A percentile compares a stretch with the other conserved stretches of the same genome.
phyloP scores from a whole-genome alignment of 78 protist species.

The Emiliania huxleyi region DNA sequence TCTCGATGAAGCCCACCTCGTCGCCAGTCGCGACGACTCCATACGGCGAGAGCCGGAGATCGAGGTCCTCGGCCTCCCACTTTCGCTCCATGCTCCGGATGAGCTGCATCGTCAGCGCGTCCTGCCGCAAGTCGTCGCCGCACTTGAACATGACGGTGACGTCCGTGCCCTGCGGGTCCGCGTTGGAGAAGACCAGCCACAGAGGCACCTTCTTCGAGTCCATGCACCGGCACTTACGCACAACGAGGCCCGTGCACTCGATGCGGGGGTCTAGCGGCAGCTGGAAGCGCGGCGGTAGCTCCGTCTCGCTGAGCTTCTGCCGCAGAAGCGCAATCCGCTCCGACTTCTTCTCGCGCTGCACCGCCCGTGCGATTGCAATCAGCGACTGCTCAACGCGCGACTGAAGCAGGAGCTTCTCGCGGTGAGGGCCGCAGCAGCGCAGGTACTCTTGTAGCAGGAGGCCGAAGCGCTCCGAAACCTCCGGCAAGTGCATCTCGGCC shows the following conservation, averaged over 20 bases:
- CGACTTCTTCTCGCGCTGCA: background rate
- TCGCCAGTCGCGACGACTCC: conserved; percentile 79
- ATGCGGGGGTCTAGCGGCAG: conserved; percentile 85
- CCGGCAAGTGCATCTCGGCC: conserved; percentile 82
- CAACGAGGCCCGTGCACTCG: background rate
- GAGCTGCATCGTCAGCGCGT: conserved; percentile 90
- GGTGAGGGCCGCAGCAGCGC: conserved; percentile 33
- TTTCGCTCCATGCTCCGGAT: conserved; percentile 85
- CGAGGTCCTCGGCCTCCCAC: conserved; percentile 77
- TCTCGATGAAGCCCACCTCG: conserved; percentile 72
- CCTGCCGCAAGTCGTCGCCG: conserved; percentile 96
- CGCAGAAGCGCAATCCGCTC: conserved; percentile 29
- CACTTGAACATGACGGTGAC: conserved; percentile 72
- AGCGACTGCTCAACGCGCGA: background rate
- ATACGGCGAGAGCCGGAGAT: conserved; percentile 91
- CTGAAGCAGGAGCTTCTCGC: conserved; percentile 37
- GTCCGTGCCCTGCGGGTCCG: background rate
- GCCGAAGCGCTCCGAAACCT: conserved; percentile 78
- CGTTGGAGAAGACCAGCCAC: conserved; percentile 80
- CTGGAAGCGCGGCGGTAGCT: conserved; percentile 58
- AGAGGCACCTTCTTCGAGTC: conserved; percentile 76
- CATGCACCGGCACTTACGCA: conserved; percentile 68
- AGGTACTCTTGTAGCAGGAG: conserved; percentile 82
- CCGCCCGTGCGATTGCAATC: background rate
- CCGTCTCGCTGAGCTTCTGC: background rate